These are phyloP conservation scores for Klebsormidium nitens DNA, from an alignment of 139 green algal genomes.

Conservation along the genomic window DNA sequence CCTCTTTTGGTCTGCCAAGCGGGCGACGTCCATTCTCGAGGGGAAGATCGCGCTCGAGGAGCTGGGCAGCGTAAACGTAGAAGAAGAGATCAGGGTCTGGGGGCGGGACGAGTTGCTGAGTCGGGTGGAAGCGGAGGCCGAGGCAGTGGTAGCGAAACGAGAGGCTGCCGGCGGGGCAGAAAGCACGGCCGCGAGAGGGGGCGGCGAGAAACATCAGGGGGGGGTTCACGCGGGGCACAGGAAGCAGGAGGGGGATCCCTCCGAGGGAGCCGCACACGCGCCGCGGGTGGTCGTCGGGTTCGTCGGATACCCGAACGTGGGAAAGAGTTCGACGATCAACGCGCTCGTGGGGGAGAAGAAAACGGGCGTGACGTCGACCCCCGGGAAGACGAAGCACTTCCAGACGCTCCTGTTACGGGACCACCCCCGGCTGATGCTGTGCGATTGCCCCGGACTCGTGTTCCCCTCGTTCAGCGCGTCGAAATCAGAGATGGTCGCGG, in stretches of 20 bases:
- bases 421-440: constrained; percentile 60
- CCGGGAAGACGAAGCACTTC: constrained; percentile 99
- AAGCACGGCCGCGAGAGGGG: background rate
- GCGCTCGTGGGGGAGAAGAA: constrained; percentile 94
- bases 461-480: constrained; percentile 82
- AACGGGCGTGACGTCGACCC: constrained; percentile 87
- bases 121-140: constrained; percentile 8
- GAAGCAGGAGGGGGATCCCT: background rate
- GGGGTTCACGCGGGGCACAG: background rate
- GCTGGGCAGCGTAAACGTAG: background rate
- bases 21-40: constrained; percentile 5
- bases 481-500: constrained; percentile 92
- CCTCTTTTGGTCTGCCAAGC: constrained; percentile 45
- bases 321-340: constrained; percentile 88
- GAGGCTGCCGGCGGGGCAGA: background rate
- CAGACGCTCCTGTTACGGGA: constrained; percentile 79
- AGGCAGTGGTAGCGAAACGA: background rate
- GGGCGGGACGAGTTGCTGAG: constrained; percentile 17
- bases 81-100: background rate
- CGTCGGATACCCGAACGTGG: constrained; percentile 98
- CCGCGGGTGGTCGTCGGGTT: constrained; percentile 36
- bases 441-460: constrained; percentile 89
- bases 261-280: background rate
- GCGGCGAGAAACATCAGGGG: background rate
- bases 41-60: background rate